Conservation (phyloP, 2,329 filamentous ascomycete species). For the Hypoxylon sp. region DNA sequence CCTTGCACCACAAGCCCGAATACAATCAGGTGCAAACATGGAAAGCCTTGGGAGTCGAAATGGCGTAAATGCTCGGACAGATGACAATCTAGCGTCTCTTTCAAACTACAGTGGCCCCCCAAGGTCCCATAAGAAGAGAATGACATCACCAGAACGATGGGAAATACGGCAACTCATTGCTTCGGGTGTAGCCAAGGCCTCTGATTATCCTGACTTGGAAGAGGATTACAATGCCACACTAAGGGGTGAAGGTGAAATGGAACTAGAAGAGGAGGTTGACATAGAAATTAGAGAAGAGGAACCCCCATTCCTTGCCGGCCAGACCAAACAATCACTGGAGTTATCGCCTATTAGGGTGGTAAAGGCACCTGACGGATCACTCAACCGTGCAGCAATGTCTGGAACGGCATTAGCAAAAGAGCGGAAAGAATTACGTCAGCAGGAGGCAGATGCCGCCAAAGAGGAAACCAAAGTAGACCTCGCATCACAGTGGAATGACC, state of each 20-base stretch:
- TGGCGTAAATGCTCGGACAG: conserved; percentile 61
- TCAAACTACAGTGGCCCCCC: conserved; percentile 70
- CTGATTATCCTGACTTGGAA: conserved; percentile 94
- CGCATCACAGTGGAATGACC: conserved; percentile 94
- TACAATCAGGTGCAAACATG: conserved; percentile 93
- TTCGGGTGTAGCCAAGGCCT: conserved; percentile 91
- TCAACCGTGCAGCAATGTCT: conserved; percentile 96
- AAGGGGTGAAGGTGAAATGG: conserved; percentile 87
- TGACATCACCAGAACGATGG: conserved; percentile 98
- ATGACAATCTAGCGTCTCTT: conserved; percentile 71
- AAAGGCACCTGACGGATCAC: conserved; percentile 97
- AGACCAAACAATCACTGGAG: conserved; percentile 96
- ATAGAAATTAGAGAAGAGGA: conserved; percentile 98
- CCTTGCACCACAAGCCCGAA: conserved; percentile 80
- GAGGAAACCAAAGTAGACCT: conserved; percentile 87
- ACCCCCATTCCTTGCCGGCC: conserved; percentile 93
- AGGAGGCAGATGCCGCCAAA: conserved; percentile 84
- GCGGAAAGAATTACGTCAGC: conserved; percentile 87
- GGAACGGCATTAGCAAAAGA: conserved; percentile 92
- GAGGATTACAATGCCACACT: conserved; percentile 93
- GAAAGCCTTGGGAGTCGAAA: conserved; percentile 78
- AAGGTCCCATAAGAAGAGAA: conserved; percentile 82
- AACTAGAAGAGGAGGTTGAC: conserved; percentile 95
- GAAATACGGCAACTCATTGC: conserved; percentile 97
- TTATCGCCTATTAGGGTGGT: conserved; percentile 96